These are phyloP conservation scores for Corchorus olitorius DNA, from an alignment of 345 rosid genomes.

Conservation along the genomic window DNA sequence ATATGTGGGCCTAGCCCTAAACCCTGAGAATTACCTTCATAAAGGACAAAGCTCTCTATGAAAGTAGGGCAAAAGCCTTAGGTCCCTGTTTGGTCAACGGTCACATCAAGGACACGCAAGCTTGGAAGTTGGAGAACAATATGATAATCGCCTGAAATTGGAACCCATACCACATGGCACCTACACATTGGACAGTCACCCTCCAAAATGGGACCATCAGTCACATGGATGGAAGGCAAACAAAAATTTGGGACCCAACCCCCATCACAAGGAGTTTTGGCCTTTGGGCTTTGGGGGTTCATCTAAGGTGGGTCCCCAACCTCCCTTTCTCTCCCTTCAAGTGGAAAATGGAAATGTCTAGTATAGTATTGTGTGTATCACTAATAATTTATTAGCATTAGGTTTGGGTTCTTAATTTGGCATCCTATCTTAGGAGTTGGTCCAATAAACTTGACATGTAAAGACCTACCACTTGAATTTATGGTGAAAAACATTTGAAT, in stretches of 20 bases:
- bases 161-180: not conserved
- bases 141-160: constrained; percentile 10
- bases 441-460: too few species aligned
- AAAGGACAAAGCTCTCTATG: constrained; percentile 22
- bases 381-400: too few species aligned
- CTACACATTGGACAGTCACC: not conserved
- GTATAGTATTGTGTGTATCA: too few species aligned
- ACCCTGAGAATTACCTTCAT: constrained; percentile 17
- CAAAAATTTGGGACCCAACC: not conserved
- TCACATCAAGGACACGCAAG: constrained; percentile 44
- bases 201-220: not conserved
- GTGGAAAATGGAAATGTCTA: too few species aligned
- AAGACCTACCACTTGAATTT: too few species aligned
- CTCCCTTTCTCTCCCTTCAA: not conserved
- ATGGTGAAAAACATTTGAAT: too few species aligned
- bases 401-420: too few species aligned
- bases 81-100: constrained; percentile 46
- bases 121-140: constrained; percentile 23
- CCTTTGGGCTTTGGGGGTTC: too few species aligned
- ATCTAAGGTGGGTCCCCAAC: constrained; percentile 4
- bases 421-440: too few species aligned
- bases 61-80: not conserved
- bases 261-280: not conserved
- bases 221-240: constrained; percentile 5
- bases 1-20: constrained; percentile 29